Conservation (phyloP, 768 basidiomycete species). For the Agrocybe pediades region DNA sequence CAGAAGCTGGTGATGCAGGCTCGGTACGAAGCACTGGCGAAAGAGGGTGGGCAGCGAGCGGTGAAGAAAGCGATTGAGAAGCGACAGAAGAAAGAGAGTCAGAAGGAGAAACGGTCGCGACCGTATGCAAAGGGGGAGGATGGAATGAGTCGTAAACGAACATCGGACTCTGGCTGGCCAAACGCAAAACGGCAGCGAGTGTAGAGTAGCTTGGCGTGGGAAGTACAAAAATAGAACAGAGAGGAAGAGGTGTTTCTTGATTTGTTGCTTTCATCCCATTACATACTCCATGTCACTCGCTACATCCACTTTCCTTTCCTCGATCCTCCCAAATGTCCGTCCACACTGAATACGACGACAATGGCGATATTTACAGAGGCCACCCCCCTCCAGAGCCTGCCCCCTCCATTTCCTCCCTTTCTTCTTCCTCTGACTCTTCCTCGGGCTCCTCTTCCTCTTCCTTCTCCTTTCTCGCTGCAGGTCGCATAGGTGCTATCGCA, state of each 20-base stretch:
- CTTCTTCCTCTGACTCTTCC: slow-evolving; percentile 37
- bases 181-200: slow-evolving; percentile 11
- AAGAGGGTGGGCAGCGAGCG: slow-evolving; percentile 74
- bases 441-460: slow-evolving; percentile 46
- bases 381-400: slow-evolving; percentile 34
- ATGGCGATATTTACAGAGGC: slow-evolving; percentile 66
- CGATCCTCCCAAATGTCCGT: slow-evolving; percentile 18
- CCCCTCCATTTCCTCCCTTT: slow-evolving; percentile 34
- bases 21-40: slow-evolving; percentile 77
- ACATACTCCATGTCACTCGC: slow-evolving; percentile 15
- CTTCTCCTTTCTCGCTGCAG: slow-evolving; percentile 36
- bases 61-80: slow-evolving; percentile 89
- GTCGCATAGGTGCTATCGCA: slow-evolving; percentile 53
- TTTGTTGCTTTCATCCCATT: neutral
- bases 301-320: slow-evolving; percentile 2
- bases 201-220: neutral
- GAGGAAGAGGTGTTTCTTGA: neutral
- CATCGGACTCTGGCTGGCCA: slow-evolving; percentile 8
- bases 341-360: slow-evolving; percentile 24
- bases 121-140: slow-evolving; percentile 51
- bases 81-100: slow-evolving; percentile 82
- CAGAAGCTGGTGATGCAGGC: slow-evolving; percentile 73
- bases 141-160: slow-evolving; percentile 10
- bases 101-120: slow-evolving; percentile 87
- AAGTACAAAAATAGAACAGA: slow-evolving; percentile 17